Evolutionary conservation across 257 asterid genomes (phyloP).

Genomic region (Salvia miltiorrhiza): DNA sequence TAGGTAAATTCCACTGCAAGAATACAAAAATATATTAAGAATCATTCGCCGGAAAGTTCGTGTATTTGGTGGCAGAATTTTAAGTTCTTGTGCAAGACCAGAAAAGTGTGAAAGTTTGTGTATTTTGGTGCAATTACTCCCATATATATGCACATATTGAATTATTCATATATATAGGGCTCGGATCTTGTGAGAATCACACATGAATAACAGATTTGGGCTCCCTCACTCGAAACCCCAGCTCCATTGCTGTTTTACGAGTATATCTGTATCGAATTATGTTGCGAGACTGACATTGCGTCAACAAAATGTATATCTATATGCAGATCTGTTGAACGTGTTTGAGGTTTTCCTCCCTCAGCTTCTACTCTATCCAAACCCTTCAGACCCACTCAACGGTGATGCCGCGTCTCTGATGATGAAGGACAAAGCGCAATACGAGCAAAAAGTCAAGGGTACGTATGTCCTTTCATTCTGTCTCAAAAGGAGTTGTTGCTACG

Average conservation of each 20-base stretch:
- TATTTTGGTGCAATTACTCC: too few relatives aligned
- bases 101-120: too few relatives aligned
- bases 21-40: too few relatives aligned
- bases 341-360: conserved; percentile 97
- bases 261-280: neutral
- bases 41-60: too few relatives aligned
- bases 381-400: conserved; percentile 86
- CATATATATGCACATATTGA: too few relatives aligned
- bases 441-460: conserved; percentile 82
- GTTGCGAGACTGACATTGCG: neutral
- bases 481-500: neutral
- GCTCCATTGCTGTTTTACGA: neutral
- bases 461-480: neutral
- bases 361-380: conserved; percentile 86
- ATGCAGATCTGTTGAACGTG: conserved; percentile 82
- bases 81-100: too few relatives aligned
- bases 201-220: neutral
- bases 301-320: conserved; percentile 9
- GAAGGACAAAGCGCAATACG: conserved; percentile 74
- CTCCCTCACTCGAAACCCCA: neutral
- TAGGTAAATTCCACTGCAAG: too few relatives aligned
- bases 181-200: too few relatives aligned
- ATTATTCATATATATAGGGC: too few relatives aligned
- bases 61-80: too few relatives aligned
- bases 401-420: conserved; percentile 96